A percentile compares a stretch with the other conserved stretches of the same genome.
Evolutionary conservation across 768 basidiomycete genomes (phyloP).

Genomic region (Naematelia encephala): DNA sequence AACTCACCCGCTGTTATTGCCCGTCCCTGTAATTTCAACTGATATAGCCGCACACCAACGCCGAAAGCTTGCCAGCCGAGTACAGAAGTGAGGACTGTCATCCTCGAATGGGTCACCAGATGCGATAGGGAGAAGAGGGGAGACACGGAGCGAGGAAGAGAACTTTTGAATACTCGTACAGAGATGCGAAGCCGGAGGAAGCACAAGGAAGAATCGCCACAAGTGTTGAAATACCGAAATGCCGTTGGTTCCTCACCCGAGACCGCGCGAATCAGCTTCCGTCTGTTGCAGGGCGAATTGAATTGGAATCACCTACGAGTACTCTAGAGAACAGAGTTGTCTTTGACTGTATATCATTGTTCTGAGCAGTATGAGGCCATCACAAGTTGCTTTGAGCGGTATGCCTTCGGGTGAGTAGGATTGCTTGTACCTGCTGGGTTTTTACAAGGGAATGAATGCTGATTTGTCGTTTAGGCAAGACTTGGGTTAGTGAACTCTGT

Average conservation of each 20-base stretch:
- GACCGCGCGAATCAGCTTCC: neutral
- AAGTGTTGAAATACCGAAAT: neutral
- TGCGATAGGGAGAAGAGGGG: no score
- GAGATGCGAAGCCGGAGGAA: no score
- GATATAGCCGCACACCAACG: conserved; percentile 76
- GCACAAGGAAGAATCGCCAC: neutral
- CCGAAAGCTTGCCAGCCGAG: conserved; percentile 82
- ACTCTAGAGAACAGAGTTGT: no score
- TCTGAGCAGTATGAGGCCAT: conserved; percentile 55
- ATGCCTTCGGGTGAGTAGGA: conserved; percentile 78
- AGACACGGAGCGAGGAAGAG: no score
- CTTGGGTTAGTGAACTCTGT: neutral
- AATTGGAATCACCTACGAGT: no score
- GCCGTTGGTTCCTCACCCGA: neutral
- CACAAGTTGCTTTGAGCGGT: conserved; percentile 54
- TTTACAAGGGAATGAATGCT: neutral
- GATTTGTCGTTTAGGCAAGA: neutral
- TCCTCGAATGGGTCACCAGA: conserved; percentile 16
- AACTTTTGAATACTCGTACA: no score
- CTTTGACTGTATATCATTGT: no score
- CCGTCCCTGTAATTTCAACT: conserved; percentile 78
- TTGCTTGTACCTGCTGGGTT: neutral
- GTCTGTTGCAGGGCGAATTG: neutral
- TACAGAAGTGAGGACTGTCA: conserved; percentile 76
- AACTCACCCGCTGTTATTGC: conserved; percentile 73